These are phyloP conservation scores for Xylariomycetidae sp. DNA, from an alignment of 2,329 filamentous ascomycete genomes.

Conservation along the genomic window DNA sequence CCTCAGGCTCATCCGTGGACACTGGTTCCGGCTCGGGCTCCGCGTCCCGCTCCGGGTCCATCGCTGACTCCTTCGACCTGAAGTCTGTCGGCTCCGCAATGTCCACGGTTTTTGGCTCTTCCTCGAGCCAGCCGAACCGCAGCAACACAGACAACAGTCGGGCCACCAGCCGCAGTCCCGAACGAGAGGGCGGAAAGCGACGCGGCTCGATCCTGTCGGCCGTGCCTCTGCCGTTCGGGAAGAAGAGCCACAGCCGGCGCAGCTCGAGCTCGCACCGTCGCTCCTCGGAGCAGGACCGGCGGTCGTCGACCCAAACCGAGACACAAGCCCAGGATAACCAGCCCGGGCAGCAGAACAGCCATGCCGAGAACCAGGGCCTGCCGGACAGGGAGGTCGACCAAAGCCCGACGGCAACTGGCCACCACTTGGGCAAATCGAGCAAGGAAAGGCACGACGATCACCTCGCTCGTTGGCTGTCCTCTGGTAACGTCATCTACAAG, in stretches of 20 bases:
- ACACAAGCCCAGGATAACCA: too few species aligned
- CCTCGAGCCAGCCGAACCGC: constrained; percentile 25
- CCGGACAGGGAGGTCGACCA: too few species aligned
- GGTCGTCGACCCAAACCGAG: too few species aligned
- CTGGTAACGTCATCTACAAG: constrained; percentile 64
- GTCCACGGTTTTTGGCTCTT: constrained; percentile 32
- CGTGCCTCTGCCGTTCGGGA: too few species aligned
- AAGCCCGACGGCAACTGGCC: too few species aligned
- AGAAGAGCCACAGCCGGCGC: too few species aligned
- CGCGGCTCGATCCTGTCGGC: too few species aligned
- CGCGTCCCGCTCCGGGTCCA: constrained; percentile 28
- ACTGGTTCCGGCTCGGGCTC: constrained; percentile 24
- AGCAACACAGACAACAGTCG: constrained; percentile 7
- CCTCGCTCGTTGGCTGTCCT: constrained; percentile 49
- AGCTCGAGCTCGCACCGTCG: too few species aligned
- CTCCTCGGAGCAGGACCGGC: too few species aligned
- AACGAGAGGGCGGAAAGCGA: too few species aligned
- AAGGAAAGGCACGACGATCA: constrained; percentile 42
- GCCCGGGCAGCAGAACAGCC: neutral
- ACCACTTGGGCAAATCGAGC: constrained; percentile 27
- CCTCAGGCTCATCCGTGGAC: constrained; percentile 20
- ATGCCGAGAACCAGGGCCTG: neutral
- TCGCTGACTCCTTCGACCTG: constrained; percentile 29
- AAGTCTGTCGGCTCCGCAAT: constrained; percentile 30
- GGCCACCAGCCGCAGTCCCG: too few species aligned